Base-by-base conservation (phyloP, 2,329 filamentous ascomycete genomes). In the Didymella segeticola region DNA sequence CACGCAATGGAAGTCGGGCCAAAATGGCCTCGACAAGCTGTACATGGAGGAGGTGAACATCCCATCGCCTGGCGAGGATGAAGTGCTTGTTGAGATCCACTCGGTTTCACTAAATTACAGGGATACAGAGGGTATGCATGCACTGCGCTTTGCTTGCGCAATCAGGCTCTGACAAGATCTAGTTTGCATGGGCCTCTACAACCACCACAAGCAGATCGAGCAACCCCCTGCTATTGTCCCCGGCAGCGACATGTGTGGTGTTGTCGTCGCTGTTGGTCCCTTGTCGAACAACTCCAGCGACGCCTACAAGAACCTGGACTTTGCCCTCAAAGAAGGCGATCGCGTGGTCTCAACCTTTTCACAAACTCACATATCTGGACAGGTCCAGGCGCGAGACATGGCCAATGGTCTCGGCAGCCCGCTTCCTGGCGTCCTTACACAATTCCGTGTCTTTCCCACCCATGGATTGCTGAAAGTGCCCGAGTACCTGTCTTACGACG, bases 201-300 rank as follows among this genome's bases (percentile, higher is more conserved):
- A 79, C 67, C 86, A 90, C 72, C 86, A 89, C 75, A 80, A 82
- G 61, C 79, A 80, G 4, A 74, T 85, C 38, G 75, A 53, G 57
- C 70, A 46, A 47, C 73, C 47, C 54, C 78, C 49, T 63, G 61
- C 68, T 3, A 61, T 89, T 11, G 84, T 90, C 1, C 86, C 87
- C 1, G 87, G 85, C 71, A 88, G 86, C 19, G 88, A 91, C 72
- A 89, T 88, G 80, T 88, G 86, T 73, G 88, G 88, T 37, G 79
- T 79, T 8, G 77, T 90, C 38, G 75, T 83, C 2, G 70, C 79
- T 12, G 63, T 82, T 25, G 82, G 83, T 27, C 66, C 67, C 19
- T 41, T 45, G 2, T 68, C 78, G 15, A 77, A 74, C 2, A 53
- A 64, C 33, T 72, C 76, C 5, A 75, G 73, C 2, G 61, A 69